Conservation (phyloP, 208 protist genomes). For the Acanthamoeba polyphaga region DNA sequence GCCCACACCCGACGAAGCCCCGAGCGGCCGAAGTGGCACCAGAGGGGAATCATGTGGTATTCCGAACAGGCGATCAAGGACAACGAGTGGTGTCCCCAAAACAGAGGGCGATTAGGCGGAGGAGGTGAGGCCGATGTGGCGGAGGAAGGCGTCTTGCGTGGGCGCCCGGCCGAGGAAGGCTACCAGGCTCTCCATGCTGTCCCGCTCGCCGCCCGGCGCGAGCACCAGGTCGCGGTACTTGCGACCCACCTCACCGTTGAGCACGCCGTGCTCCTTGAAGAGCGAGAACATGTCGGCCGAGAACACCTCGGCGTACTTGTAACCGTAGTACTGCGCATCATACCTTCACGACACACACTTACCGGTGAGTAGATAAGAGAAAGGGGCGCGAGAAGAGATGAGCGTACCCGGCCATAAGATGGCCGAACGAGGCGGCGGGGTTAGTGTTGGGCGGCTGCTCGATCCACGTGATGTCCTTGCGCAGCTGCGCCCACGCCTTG, state of each 20-base stretch:
- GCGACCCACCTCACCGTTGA: slow-evolving; percentile 57
- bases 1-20: neutral
- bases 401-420: slow-evolving; percentile 77
- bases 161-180: slow-evolving; percentile 84
- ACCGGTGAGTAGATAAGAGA: too few species aligned
- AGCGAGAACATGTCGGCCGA: slow-evolving; percentile 82
- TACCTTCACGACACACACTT: too few species aligned
- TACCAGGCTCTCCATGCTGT: slow-evolving; percentile 76
- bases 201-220: slow-evolving; percentile 76
- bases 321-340: slow-evolving; percentile 88
- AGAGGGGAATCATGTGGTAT: too few species aligned
- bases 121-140: neutral
- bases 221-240: slow-evolving; percentile 76
- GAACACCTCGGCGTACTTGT: slow-evolving; percentile 88
- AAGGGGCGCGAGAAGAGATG: too few species aligned
- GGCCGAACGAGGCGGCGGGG: slow-evolving; percentile 77
- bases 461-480: slow-evolving; percentile 59
- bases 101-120: too few species aligned
- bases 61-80: too few species aligned
- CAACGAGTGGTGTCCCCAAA: too few species aligned
- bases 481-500: slow-evolving; percentile 48
- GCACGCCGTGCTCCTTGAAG: slow-evolving; percentile 81
- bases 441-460: slow-evolving; percentile 28
- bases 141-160: slow-evolving; percentile 82
- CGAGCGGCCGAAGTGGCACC: too few species aligned